phyloP scores from a whole-genome alignment of 2,329 filamentous ascomycete species.

The Aspergillus hiratsukae region DNA sequence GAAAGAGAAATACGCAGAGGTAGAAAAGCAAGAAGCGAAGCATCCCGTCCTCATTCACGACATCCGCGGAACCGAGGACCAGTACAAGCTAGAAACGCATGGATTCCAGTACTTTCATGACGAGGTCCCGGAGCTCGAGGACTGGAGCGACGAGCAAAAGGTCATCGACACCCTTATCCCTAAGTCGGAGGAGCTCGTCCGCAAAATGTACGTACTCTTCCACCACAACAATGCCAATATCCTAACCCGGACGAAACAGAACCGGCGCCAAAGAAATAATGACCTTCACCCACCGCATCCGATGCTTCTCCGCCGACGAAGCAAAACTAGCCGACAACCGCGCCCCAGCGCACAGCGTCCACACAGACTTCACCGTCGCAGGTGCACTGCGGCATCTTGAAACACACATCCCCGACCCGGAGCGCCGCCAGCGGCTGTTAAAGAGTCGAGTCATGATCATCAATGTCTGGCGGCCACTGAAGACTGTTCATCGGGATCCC shows the following conservation, averaged over 20 bases:
- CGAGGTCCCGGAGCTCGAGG: not conserved
- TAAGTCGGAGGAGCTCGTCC: not conserved
- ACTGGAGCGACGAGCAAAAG: not conserved
- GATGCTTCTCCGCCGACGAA: not conserved
- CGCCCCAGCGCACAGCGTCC: not conserved
- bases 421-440: constrained; percentile 4
- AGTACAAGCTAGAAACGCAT: not conserved
- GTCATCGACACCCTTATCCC: not conserved
- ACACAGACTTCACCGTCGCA: not conserved
- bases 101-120: not conserved
- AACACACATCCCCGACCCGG: not conserved
- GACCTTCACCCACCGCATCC: not conserved
- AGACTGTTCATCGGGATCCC: constrained; percentile 18
- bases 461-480: constrained; percentile 22
- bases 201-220: not conserved
- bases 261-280: not conserved
- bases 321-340: not conserved
- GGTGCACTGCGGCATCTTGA: not conserved
- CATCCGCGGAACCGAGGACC: not conserved
- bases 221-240: too few species aligned
- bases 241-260: not conserved
- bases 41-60: not conserved
- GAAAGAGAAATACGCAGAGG: not conserved
- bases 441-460: constrained; percentile 12
- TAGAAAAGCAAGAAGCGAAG: not conserved